Evolutionary conservation across 208 protist species (phyloP), one percentile per base, ranked within the genome.

Genomic region (Trypanosoma theileri): DNA sequence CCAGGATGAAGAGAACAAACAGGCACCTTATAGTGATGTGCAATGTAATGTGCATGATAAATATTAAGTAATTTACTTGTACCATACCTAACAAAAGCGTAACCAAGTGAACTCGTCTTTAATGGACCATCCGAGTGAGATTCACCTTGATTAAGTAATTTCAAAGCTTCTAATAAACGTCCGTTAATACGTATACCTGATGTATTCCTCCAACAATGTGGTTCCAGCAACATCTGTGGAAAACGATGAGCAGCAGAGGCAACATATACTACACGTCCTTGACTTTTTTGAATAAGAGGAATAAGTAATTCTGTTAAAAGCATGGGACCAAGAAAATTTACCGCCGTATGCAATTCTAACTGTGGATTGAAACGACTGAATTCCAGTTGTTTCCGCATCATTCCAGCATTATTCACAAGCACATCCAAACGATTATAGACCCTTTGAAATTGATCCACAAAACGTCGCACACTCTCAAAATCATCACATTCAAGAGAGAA

Each of bases 371-470:
- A 71, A 0, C n/a, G 12, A 7, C 84, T 92, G 53, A 87, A 93
- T 11, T n/a, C 14, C n/a, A 94, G 54, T 12, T 50, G 57, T 6
- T 56, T 73, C 8, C 71, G 71, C 86, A 96, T 94, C 53, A 80
- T 80, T n/a, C 91, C 91, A 1, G 91, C 91, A 70, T 96, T 96
- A 69, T 93, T 94, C 52, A 96, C 88, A 21, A 96, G 75, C 28
- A 96, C 73, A 71, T 92, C 75, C n/a, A 96, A 64, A 56, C 89
- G 83, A n/a, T 62, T 63, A 69, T 86, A 92, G 28, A 51, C 64
- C 24, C 26, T n/a, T 19, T 28, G 48, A 58, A 92, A 88, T 80
- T 80, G 79, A 26, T 56, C 56, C 21, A 65, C 84, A 74, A 93
- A 92, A 17, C 51, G 59, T 11, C 85, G 85, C 16, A 93, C 74